These are phyloP conservation scores for Oldenlandia corymbosa DNA, from an alignment of 257 asterid species.

Conservation along the genomic window DNA sequence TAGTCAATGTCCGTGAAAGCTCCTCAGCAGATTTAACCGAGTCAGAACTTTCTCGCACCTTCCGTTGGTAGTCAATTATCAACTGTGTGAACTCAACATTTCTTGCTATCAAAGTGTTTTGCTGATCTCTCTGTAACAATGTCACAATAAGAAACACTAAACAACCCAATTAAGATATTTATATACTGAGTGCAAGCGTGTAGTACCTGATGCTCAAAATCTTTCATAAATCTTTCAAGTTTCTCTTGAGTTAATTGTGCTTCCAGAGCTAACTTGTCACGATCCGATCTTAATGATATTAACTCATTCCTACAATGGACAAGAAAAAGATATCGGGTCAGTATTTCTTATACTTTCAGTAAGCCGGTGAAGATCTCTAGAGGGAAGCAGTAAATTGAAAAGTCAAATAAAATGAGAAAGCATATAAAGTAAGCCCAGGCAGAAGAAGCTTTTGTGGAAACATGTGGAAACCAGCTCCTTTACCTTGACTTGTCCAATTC, in stretches of 20 bases:
- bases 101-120: conserved; percentile 56
- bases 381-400: too few species aligned
- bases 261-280: conserved; percentile 72
- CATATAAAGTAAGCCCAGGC: neutral
- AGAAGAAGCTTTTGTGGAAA: neutral
- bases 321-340: neutral
- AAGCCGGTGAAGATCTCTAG: too few species aligned
- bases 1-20: conserved; percentile 51
- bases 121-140: conserved; percentile 58
- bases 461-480: neutral
- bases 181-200: too few species aligned
- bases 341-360: too few species aligned
- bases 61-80: conserved; percentile 70
- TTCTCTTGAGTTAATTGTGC: conserved; percentile 67
- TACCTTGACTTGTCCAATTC: conserved; percentile 60
- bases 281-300: conserved; percentile 58
- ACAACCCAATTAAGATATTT: neutral
- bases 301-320: conserved; percentile 46
- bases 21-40: conserved; percentile 59
- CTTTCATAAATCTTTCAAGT: conserved; percentile 69
- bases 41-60: conserved; percentile 82
- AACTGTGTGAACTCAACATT: conserved; percentile 84
- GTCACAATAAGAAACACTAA: conserved; percentile 7
- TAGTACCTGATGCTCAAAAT: conserved; percentile 86
- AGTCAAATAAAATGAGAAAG: neutral